phyloP scores from a whole-genome alignment of 202 grass and related monocot genomes.

The Brachypodium distachyon region DNA sequence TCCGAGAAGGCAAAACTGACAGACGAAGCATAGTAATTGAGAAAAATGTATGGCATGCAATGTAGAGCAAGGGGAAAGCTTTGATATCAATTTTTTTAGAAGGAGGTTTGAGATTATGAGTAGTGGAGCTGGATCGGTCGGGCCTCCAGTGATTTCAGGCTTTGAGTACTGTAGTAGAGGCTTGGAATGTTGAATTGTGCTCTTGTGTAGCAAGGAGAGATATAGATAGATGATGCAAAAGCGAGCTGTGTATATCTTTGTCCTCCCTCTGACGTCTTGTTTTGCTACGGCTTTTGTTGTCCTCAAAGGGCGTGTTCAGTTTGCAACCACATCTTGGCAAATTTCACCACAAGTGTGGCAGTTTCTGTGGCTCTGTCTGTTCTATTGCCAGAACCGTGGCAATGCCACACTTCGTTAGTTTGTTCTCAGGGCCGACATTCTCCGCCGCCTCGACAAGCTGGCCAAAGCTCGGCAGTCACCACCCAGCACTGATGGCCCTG shows the following conservation, averaged over 20 bases:
- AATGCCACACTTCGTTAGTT: too few species aligned
- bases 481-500: too few species aligned
- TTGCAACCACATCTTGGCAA: too few species aligned
- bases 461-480: too few species aligned
- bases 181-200: not conserved
- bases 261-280: not conserved
- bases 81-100: not conserved
- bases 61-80: not conserved
- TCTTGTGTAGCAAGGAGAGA: not conserved
- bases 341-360: too few species aligned
- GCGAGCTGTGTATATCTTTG: not conserved
- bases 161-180: slow-evolving; percentile 5
- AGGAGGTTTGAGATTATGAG: too few species aligned
- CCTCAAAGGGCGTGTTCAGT: too few species aligned
- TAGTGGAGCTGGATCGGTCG: not conserved
- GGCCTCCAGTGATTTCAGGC: not conserved
- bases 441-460: too few species aligned
- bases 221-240: not conserved
- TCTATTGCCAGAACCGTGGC: too few species aligned
- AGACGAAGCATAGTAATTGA: not conserved
- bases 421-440: too few species aligned
- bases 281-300: not conserved
- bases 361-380: too few species aligned
- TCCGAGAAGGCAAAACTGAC: slow-evolving; percentile 20
- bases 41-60: not conserved